Evolutionary conservation across 169 alveolate genomes (phyloP).

Genomic region (Neospora caninum): DNA sequence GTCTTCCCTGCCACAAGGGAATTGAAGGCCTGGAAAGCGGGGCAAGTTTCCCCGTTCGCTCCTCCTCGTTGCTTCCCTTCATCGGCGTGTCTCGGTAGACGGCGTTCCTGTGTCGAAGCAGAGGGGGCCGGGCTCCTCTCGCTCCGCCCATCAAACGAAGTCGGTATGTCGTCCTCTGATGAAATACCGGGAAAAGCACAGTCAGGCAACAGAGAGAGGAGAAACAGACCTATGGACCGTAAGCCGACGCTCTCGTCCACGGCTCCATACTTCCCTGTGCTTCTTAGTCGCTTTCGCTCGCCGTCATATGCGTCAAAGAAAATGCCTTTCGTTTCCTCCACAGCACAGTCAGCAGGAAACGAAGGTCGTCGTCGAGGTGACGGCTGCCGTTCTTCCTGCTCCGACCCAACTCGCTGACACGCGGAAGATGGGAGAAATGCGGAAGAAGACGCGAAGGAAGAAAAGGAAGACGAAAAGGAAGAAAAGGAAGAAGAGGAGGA

Average conservation of each 20-base stretch:
- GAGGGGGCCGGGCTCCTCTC: neutral
- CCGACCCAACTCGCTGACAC: no score
- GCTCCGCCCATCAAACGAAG: neutral
- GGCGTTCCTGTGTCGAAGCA: no score
- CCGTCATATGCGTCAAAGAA: neutral
- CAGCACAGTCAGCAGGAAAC: neutral
- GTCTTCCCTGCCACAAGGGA: neutral
- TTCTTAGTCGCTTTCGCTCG: neutral
- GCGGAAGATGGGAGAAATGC: no score
- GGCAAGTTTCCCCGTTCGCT: no score
- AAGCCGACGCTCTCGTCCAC: neutral
- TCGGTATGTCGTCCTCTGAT: neutral
- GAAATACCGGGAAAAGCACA: neutral
- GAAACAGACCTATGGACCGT: neutral
- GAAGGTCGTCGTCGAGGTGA: no score
- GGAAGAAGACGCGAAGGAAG: no score
- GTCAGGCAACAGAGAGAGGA: neutral
- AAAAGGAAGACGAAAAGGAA: neutral
- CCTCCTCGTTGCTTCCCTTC: no score
- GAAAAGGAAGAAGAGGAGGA: neutral
- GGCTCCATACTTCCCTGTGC: neutral
- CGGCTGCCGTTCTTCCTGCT: no score
- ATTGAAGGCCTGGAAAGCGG: no score
- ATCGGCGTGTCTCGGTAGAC: no score
- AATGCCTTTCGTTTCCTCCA: neutral